These are phyloP conservation scores for Lactarius psammicola DNA, from an alignment of 768 basidiomycete genomes.

Conservation along the genomic window DNA sequence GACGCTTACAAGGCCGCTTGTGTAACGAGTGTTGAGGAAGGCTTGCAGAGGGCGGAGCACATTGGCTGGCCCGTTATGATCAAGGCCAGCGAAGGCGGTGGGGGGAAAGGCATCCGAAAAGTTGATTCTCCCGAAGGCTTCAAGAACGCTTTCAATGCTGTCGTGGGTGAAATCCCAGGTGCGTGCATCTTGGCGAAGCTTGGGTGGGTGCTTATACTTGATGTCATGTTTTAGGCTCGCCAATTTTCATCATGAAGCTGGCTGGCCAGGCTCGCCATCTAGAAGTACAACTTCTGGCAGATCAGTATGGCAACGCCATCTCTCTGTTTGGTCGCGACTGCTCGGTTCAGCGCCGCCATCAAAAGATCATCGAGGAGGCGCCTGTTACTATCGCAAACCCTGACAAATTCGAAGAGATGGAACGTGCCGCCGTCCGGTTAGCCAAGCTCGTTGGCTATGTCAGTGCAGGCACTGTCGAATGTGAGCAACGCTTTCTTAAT, in stretches of 20 bases:
- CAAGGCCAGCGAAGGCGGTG: constrained; percentile 98
- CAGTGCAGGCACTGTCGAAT: constrained; percentile 97
- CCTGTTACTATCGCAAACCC: constrained; percentile 96
- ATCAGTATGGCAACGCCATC: constrained; percentile 99
- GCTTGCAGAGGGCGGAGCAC: constrained; percentile 73
- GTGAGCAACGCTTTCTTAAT: constrained; percentile 43
- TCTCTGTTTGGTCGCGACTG: constrained; percentile 99
- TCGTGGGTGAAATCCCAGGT: constrained; percentile 97
- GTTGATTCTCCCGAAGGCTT: constrained; percentile 85
- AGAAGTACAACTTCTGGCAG: constrained; percentile 96
- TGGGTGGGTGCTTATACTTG: constrained; percentile 20
- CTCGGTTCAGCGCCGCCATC: constrained; percentile 98
- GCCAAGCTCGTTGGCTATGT: constrained; percentile 99
- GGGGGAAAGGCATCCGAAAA: constrained; percentile 98
- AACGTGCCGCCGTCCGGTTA: constrained; percentile 97
- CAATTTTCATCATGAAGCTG: constrained; percentile 99
- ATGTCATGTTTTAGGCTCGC: constrained; percentile 62
- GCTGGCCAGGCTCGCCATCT: constrained; percentile 96
- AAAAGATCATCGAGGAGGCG: constrained; percentile 99
- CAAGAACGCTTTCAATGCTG: constrained; percentile 92
- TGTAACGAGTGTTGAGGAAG: constrained; percentile 84
- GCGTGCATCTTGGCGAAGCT: constrained; percentile 28
- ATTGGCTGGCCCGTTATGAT: constrained; percentile 99
- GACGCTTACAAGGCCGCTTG: constrained; percentile 87
- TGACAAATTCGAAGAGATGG: constrained; percentile 95